Conservation (phyloP, 2,329 filamentous ascomycete genomes). For the Aspergillus versicolor region DNA sequence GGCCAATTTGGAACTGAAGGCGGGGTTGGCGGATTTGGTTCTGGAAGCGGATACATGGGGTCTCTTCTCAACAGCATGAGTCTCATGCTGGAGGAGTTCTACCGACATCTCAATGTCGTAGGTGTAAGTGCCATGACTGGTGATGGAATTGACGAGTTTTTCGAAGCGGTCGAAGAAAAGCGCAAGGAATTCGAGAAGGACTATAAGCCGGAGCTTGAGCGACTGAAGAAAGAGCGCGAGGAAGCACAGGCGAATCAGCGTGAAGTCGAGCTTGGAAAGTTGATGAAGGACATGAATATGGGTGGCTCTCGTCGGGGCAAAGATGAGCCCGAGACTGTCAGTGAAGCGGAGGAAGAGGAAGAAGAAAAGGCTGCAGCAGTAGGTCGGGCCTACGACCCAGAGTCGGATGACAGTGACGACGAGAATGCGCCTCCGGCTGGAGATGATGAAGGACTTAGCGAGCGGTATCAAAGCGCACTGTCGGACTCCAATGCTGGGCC, state of each 20-base stretch:
- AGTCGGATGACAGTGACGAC: slow-evolving; percentile 47
- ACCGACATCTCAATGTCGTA: slow-evolving; percentile 88
- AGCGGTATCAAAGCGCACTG: slow-evolving; percentile 75
- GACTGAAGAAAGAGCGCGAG: slow-evolving; percentile 71
- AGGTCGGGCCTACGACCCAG: slow-evolving; percentile 41
- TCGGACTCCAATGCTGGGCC: slow-evolving; percentile 48
- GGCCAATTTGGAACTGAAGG: slow-evolving; percentile 74
- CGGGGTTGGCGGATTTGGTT: slow-evolving; percentile 56
- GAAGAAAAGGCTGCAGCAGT: slow-evolving; percentile 30
- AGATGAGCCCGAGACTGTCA: slow-evolving; percentile 44
- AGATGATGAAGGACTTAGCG: slow-evolving; percentile 66
- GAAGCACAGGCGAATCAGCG: slow-evolving; percentile 68
- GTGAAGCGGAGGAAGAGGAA: slow-evolving; percentile 53
- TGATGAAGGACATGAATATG: slow-evolving; percentile 90
- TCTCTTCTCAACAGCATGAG: slow-evolving; percentile 97
- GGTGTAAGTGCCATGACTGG: slow-evolving; percentile 92
- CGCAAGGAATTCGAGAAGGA: slow-evolving; percentile 83
- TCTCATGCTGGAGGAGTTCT: slow-evolving; percentile 95
- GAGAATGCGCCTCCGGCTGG: slow-evolving; percentile 60
- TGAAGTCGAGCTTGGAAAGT: slow-evolving; percentile 80
- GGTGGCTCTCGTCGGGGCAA: slow-evolving; percentile 36
- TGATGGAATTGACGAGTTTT: slow-evolving; percentile 89
- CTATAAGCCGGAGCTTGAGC: slow-evolving; percentile 89
- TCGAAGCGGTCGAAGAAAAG: slow-evolving; percentile 83
- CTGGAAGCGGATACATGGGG: slow-evolving; percentile 93